These are phyloP conservation scores for Globisporangium alternatum DNA, from an alignment of 352 stramenopile species.

Conservation along the genomic window DNA sequence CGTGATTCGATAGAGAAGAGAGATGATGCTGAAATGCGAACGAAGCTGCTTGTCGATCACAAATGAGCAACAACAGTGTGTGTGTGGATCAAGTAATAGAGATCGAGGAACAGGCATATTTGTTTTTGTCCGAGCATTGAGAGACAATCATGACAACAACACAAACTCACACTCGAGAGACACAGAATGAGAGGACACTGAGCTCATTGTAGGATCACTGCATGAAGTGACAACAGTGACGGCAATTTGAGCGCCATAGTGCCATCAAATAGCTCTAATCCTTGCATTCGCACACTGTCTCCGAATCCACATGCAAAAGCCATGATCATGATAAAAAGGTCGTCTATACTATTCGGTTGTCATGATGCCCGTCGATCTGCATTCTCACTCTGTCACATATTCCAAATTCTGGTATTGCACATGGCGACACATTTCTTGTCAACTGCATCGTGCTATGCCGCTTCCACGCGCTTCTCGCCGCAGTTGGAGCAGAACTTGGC, in stretches of 20 bases:
- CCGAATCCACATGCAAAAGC: background rate
- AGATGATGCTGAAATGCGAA: background rate
- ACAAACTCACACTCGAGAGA: background rate
- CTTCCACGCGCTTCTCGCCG: conserved; percentile 40
- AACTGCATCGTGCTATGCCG: background rate
- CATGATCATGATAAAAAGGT: too few species aligned
- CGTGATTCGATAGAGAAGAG: conserved; percentile 23
- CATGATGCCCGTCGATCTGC: background rate
- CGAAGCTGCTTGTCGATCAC: background rate
- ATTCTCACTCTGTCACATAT: background rate
- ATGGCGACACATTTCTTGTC: too few species aligned
- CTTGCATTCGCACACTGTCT: background rate
- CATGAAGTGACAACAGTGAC: background rate
- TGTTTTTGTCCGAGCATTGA: background rate
- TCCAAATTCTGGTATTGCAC: background rate
- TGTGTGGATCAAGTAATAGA: background rate
- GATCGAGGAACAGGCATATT: background rate
- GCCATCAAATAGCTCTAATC: background rate
- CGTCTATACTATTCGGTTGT: too few species aligned
- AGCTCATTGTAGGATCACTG: background rate
- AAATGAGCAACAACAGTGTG: background rate
- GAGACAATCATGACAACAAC: background rate
- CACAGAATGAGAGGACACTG: background rate
- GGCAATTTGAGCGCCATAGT: background rate
- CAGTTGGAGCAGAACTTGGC: conserved; percentile 80